These are phyloP conservation scores for Ascosphaera apis DNA, from an alignment of 2,329 filamentous ascomycete genomes.

Conservation along the genomic window DNA sequence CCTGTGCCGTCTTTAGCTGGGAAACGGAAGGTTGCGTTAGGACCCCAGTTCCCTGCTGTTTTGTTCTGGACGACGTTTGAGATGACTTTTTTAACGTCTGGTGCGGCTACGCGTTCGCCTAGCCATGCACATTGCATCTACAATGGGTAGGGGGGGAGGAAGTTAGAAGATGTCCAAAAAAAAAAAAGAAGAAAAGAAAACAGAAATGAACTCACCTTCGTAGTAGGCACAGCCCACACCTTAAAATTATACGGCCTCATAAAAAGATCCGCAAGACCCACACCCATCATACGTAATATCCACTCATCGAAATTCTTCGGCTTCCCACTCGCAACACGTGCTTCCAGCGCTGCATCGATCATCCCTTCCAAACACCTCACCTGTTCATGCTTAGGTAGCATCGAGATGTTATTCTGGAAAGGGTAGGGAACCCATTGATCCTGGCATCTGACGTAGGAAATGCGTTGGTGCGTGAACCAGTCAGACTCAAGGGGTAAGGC, in stretches of 20 bases:
- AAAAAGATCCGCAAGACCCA: slow-evolving; percentile 80
- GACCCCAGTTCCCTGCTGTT: slow-evolving; percentile 91
- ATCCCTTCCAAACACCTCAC: slow-evolving; percentile 83
- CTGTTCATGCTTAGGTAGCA: slow-evolving; percentile 93
- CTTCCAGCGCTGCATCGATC: slow-evolving; percentile 83
- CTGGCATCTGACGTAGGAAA: slow-evolving; percentile 98
- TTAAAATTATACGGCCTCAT: slow-evolving; percentile 99
- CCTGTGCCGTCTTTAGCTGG: slow-evolving; percentile 86
- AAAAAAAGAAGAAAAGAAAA: background rate
- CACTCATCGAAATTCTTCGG: slow-evolving; percentile 96
- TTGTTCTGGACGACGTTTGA: slow-evolving; percentile 92
- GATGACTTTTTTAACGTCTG: slow-evolving; percentile 80
- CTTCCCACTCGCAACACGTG: slow-evolving; percentile 48
- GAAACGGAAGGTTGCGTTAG: slow-evolving; percentile 96
- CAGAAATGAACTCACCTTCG: slow-evolving; percentile 41
- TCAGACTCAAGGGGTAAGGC: slow-evolving; percentile 68
- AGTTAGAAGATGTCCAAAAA: slow-evolving; percentile 3
- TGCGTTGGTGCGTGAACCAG: slow-evolving; percentile 95
- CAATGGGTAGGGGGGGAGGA: background rate
- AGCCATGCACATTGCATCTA: slow-evolving; percentile 99
- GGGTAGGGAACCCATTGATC: slow-evolving; percentile 92
- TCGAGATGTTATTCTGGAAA: slow-evolving; percentile 99
- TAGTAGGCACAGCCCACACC: slow-evolving; percentile 96
- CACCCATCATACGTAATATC: slow-evolving; percentile 81
- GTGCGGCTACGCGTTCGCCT: slow-evolving; percentile 91